Conservation (phyloP, 2,329 filamentous ascomycete genomes). For the Ophiocordyceps unilateralis region DNA sequence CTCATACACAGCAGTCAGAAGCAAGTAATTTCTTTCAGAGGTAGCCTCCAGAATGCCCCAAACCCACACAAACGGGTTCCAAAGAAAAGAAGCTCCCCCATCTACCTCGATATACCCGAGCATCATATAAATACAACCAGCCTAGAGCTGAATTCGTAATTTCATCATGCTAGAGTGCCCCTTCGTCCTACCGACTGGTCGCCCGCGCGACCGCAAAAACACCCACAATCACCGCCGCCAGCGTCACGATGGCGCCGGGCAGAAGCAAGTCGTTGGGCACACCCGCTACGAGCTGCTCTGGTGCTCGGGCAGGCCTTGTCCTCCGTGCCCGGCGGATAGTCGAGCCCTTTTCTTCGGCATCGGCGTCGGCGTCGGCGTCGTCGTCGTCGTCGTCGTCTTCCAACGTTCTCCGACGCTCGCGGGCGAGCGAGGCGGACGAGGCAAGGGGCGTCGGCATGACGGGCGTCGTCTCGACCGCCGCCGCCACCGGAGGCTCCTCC, state of each 20-base stretch:
- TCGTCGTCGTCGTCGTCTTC: constrained; percentile 35
- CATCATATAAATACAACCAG: constrained; percentile 12
- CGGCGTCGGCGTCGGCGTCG: constrained; percentile 31
- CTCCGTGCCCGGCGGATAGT: constrained; percentile 26
- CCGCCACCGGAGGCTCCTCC: constrained; percentile 63
- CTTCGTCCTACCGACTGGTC: constrained; percentile 28
- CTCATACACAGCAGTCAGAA: too few species aligned
- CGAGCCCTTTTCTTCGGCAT: constrained; percentile 12
- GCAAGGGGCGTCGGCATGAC: constrained; percentile 27
- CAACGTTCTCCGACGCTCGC: constrained; percentile 29
- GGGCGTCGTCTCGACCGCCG: constrained; percentile 28
- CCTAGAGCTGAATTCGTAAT: constrained; percentile 14
- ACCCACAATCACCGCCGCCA: constrained; percentile 83
- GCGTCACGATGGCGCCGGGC: constrained; percentile 84
- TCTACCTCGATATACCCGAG: background rate
- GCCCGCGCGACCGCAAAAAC: constrained; percentile 77
- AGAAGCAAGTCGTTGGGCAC: constrained; percentile 88
- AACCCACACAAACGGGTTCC: background rate
- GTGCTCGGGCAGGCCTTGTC: constrained; percentile 22
- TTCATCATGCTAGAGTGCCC: constrained; percentile 12
- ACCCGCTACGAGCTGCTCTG: constrained; percentile 71
- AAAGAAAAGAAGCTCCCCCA: background rate
- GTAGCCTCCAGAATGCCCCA: too few species aligned
- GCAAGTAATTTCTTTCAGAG: background rate
- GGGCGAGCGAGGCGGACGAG: constrained; percentile 27